Base-by-base conservation (phyloP, 768 basidiomycete species). In the Suillus americanus region DNA sequence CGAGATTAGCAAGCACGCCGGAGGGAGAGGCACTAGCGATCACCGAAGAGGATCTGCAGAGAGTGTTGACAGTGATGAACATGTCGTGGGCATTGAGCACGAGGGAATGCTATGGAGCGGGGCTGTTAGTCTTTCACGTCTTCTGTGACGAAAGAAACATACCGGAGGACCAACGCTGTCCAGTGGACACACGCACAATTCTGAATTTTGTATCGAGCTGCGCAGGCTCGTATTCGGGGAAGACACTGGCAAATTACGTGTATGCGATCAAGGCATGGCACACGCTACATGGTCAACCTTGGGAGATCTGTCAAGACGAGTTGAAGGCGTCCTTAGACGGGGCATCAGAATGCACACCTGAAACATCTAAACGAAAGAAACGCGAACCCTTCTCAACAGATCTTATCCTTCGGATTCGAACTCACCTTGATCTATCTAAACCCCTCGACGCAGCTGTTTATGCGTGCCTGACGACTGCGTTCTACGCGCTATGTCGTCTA, bases 201-300 rank as follows among this genome's bases (percentile, higher is more conserved):
- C 28, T 67, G 3, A 53, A 71, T 0, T 82, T 79, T 37, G 64
- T 80, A 0, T 54, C 79, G 0, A 66, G 14, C 0, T 59, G 73
- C 14, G 38, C 38, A 14, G 38, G 38, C 13, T 40, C 38, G 5
- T 40, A 40, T 5, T 40, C 14, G 3, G 38, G 38, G 5, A 40
- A 40, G 5, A 40, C 38, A 5, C 5, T 40, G 5, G 40, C 57
- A 0, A 82, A 82, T 68, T 82, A 81, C 61, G 37, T 83, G 0
- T 68, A 66, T 8, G 80, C 78, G 0, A 55, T 85, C 0, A 68
- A 76, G 3, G 81, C 83, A 5, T 85, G 83, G 83, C 83, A 85
- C 65, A 71, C 77, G 0, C 54, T 85, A 0, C 82, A 85, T 60
- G 72, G 80, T 12, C 46, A 46, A 46, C 46, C 46, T 0, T 46